Percentiles rank a stretch among this genome's conserved stretches.
phyloP scores from a whole-genome alignment of 768 basidiomycete species.

The Mycena galericulata region DNA sequence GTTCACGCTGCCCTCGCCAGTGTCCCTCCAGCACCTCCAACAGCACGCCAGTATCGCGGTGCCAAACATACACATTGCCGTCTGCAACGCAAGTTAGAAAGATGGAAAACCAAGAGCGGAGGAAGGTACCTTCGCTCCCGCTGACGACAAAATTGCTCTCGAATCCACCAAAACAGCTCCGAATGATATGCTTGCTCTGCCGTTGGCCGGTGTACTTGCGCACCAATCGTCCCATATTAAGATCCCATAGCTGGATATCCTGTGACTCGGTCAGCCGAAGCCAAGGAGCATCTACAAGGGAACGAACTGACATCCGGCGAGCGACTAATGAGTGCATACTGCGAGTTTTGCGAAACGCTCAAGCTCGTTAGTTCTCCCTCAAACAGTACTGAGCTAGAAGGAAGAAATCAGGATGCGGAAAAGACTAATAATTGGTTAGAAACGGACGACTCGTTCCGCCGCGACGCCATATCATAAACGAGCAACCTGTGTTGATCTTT shows the following conservation, averaged over 20 bases:
- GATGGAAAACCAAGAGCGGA: constrained; percentile 4
- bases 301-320: constrained; percentile 78
- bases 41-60: constrained; percentile 83
- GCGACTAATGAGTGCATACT: constrained; percentile 88
- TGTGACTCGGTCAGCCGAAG: constrained; percentile 48
- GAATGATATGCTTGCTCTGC: constrained; percentile 87
- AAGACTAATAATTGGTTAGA: neutral
- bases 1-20: constrained; percentile 90
- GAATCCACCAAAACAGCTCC: constrained; percentile 93
- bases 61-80: constrained; percentile 95
- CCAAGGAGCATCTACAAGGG: constrained; percentile 25
- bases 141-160: constrained; percentile 91
- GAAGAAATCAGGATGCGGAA: constrained; percentile 13
- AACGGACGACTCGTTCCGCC: constrained; percentile 75
- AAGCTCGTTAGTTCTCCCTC: constrained; percentile 91
- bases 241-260: constrained; percentile 93
- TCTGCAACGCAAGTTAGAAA: constrained; percentile 62
- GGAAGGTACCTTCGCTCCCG: constrained; percentile 88
- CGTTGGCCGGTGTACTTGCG: constrained; percentile 90
- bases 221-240: constrained; percentile 73
- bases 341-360: constrained; percentile 87
- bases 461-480: constrained; percentile 80
- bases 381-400: constrained; percentile 68
- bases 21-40: constrained; percentile 94
- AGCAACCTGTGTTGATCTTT: constrained; percentile 73